A percentile compares a stretch with the other conserved stretches of the same genome.
Conservation (phyloP, 192 early-diverging fungal species). For the Coemansia sp. region DNA sequence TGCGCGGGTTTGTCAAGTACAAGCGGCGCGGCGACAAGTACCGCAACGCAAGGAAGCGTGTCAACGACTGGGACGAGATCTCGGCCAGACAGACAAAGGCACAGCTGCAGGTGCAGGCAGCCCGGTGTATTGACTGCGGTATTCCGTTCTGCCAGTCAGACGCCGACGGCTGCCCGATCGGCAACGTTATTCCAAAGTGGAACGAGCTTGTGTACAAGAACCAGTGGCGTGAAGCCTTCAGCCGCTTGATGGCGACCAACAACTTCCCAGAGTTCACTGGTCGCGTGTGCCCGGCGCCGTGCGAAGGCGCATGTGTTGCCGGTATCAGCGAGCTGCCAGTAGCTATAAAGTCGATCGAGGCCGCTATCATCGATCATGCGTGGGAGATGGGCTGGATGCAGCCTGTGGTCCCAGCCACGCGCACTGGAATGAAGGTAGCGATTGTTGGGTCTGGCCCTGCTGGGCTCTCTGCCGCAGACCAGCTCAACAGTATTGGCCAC, state of each 20-base stretch:
- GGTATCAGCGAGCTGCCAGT: conserved; percentile 96
- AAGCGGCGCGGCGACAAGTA: conserved; percentile 84
- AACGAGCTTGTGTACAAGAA: conserved; percentile 96
- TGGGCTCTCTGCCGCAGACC: conserved; percentile 93
- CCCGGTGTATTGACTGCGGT: conserved; percentile 98
- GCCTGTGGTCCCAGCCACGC: conserved; percentile 73
- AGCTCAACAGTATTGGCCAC: conserved; percentile 97
- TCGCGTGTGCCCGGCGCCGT: conserved; percentile 97
- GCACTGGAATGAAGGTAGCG: conserved; percentile 84
- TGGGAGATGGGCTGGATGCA: conserved; percentile 98
- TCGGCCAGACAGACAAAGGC: conserved; percentile 79
- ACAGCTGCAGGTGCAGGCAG: conserved; percentile 89
- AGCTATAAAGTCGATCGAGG: conserved; percentile 96
- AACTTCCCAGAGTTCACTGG: conserved; percentile 99
- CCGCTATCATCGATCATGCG: conserved; percentile 95
- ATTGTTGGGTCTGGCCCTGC: conserved; percentile 96
- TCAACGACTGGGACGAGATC: conserved; percentile 94
- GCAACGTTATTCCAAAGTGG: conserved; percentile 99
- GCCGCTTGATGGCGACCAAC: conserved; percentile 93
- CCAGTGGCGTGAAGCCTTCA: conserved; percentile 94
- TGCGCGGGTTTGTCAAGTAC: conserved; percentile 95
- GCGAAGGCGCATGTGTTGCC: conserved; percentile 93
- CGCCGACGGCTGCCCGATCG: conserved; percentile 92
- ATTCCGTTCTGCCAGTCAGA: conserved; percentile 98
- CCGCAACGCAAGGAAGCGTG: conserved; percentile 79